phyloP scores from a whole-genome alignment of 1,284 basidiomycete genomes.

The Phellinidium pouzarii region DNA sequence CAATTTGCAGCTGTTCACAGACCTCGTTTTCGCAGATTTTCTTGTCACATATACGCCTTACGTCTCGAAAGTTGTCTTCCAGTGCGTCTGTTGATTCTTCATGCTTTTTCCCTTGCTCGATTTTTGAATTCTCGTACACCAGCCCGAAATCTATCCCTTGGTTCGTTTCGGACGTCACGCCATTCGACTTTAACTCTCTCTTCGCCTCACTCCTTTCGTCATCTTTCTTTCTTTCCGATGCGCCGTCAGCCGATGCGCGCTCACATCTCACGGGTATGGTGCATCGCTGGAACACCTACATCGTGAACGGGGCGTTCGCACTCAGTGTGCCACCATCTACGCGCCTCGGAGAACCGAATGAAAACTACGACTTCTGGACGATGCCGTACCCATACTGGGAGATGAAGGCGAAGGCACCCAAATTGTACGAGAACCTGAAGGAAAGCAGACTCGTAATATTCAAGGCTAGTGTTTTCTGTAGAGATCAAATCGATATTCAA shows the following conservation, averaged over 20 bases:
- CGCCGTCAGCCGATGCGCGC: conserved; percentile 25
- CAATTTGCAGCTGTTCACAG: conserved; percentile 77
- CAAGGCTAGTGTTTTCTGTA: conserved; percentile 47
- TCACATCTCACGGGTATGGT: conserved; percentile 56
- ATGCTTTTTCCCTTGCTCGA: background rate
- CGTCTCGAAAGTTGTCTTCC: conserved; percentile 78
- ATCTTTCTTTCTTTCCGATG: conserved; percentile 40
- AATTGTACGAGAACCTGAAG: conserved; percentile 53
- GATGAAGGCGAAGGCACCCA: conserved; percentile 55
- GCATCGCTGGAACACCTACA: conserved; percentile 66
- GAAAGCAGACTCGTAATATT: conserved; percentile 82
- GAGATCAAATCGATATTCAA: background rate
- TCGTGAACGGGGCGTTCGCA: conserved; percentile 67
- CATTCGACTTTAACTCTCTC: conserved; percentile 62
- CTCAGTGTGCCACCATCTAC: conserved; percentile 66
- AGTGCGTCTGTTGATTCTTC: conserved; percentile 49
- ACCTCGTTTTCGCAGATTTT: conserved; percentile 93
- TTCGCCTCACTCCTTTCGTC: conserved; percentile 53
- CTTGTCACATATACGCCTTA: conserved; percentile 83
- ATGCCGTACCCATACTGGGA: conserved; percentile 79
- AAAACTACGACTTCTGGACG: conserved; percentile 75
- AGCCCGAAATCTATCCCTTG: conserved; percentile 87
- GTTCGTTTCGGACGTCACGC: conserved; percentile 91
- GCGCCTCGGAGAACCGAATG: conserved; percentile 46
- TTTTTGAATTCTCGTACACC: conserved; percentile 17